Evolutionary conservation across 306 rosid species (phyloP).

Genomic region (Lithocarpus polystachyus): DNA sequence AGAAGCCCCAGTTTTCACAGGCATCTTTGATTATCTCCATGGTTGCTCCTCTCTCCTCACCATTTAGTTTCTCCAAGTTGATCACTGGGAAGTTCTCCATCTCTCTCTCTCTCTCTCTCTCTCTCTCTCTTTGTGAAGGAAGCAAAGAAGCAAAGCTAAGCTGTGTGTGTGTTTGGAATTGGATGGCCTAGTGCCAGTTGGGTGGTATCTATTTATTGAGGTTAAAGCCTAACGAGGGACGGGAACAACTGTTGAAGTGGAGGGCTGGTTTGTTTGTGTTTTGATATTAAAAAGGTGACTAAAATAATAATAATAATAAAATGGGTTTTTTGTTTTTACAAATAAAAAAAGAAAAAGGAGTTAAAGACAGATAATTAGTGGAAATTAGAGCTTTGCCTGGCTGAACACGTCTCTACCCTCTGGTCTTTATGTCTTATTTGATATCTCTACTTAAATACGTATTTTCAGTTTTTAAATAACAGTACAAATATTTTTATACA

Average conservation of each 20-base stretch:
- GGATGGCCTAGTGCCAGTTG: not conserved
- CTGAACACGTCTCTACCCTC: not conserved
- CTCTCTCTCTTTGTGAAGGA: not conserved
- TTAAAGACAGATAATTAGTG: not conserved
- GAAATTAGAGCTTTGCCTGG: constrained; percentile 4
- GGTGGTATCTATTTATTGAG: constrained; percentile 41
- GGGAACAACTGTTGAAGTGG: not conserved
- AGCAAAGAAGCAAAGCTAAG: not conserved
- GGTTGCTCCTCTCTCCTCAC: constrained; percentile 52
- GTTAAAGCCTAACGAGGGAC: no score
- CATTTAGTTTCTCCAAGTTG: constrained; percentile 63
- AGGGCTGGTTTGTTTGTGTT: not conserved
- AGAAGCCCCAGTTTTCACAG: constrained; percentile 97
- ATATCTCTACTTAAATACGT: no score
- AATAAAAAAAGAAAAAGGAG: not conserved
- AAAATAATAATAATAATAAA: no score
- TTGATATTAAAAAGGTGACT: not conserved
- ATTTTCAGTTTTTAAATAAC: no score
- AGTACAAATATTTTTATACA: no score
- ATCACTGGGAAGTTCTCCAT: constrained; percentile 81
- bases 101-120: constrained; percentile 13
- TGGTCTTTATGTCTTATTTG: no score
- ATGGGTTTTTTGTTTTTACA: no score
- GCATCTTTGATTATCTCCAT: constrained; percentile 79
- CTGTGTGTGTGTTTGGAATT: constrained; percentile 5